Conservation (phyloP, 257 asterid species). For the Capsicum pubescens region DNA sequence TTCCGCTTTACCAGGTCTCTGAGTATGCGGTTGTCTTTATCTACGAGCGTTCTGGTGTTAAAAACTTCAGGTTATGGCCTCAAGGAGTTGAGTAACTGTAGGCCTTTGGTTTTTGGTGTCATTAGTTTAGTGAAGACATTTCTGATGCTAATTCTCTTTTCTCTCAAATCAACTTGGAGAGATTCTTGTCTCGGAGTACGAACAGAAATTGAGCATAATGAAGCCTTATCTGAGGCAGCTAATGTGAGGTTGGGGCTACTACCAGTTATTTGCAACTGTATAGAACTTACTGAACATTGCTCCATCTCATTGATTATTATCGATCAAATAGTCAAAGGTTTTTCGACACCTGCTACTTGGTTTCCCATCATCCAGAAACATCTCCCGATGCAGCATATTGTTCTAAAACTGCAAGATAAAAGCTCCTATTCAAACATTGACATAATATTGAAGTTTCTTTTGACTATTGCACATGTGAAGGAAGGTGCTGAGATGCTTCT, state of each 20-base stretch:
- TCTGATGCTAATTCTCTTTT: slow-evolving; percentile 68
- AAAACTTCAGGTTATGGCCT: slow-evolving; percentile 77
- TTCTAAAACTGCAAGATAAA: slow-evolving; percentile 71
- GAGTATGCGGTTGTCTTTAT: slow-evolving; percentile 43
- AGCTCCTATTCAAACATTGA: slow-evolving; percentile 43
- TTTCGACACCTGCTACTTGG: slow-evolving; percentile 74
- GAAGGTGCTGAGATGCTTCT: slow-evolving; percentile 87
- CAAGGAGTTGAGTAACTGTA: slow-evolving; percentile 58
- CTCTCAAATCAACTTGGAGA: slow-evolving; percentile 49
- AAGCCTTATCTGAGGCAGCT: slow-evolving; percentile 60
- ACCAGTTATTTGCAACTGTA: slow-evolving; percentile 79
- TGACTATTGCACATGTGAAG: slow-evolving; percentile 77
- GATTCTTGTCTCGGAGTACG: slow-evolving; percentile 30
- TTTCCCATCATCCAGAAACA: slow-evolving; percentile 74
- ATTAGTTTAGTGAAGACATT: slow-evolving; percentile 51
- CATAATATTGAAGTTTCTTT: slow-evolving; percentile 67
- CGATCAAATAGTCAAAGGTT: slow-evolving; percentile 67
- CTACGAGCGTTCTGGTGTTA: slow-evolving; percentile 53
- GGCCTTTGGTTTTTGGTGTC: slow-evolving; percentile 49
- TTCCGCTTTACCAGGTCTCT: slow-evolving; percentile 60
- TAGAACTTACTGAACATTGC: slow-evolving; percentile 59
- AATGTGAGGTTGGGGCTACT: slow-evolving; percentile 65
- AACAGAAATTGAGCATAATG: slow-evolving; percentile 41
- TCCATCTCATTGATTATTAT: slow-evolving; percentile 68
- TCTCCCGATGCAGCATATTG: slow-evolving; percentile 63